These are phyloP conservation scores for Parietaria judaica DNA, from an alignment of 306 rosid genomes.

Conservation along the genomic window DNA sequence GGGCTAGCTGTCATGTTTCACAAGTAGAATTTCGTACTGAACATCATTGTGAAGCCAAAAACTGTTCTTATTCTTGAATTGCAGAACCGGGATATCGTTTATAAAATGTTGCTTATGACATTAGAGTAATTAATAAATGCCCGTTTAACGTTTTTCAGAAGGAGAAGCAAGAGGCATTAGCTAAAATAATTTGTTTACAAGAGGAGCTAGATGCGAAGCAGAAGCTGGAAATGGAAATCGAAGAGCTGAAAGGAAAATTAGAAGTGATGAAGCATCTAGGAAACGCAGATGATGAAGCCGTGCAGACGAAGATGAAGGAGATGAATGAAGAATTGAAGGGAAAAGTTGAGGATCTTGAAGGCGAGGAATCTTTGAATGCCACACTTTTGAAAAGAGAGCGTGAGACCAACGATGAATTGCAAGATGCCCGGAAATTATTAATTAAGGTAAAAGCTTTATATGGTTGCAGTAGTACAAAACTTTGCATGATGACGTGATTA, in stretches of 20 bases:
- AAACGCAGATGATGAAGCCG: slow-evolving; percentile 76
- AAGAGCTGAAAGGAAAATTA: slow-evolving; percentile 79
- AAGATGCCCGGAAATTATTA: slow-evolving; percentile 76
- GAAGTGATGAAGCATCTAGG: slow-evolving; percentile 95
- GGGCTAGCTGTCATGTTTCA: too few species aligned
- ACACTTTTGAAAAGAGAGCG: slow-evolving; percentile 74
- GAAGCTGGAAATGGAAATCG: slow-evolving; percentile 90
- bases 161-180: slow-evolving; percentile 78
- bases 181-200: slow-evolving; percentile 70
- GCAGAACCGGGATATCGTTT: background rate
- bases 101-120: background rate
- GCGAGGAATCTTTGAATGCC: slow-evolving; percentile 43
- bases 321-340: slow-evolving; percentile 54
- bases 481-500: too few species aligned
- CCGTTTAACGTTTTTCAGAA: slow-evolving; percentile 36
- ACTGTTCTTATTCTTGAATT: too few species aligned
- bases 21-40: too few species aligned
- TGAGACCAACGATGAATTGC: slow-evolving; percentile 84
- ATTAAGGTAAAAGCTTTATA: slow-evolving; percentile 28
- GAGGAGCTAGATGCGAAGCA: slow-evolving; percentile 87
- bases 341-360: slow-evolving; percentile 44
- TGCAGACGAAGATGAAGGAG: slow-evolving; percentile 66
- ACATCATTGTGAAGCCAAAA: slow-evolving; percentile 3
- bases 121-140: slow-evolving; percentile 5
- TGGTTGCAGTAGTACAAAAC: background rate